Evolutionary conservation across 2,329 filamentous ascomycete genomes (phyloP).

Genomic region (Fusarium poae): DNA sequence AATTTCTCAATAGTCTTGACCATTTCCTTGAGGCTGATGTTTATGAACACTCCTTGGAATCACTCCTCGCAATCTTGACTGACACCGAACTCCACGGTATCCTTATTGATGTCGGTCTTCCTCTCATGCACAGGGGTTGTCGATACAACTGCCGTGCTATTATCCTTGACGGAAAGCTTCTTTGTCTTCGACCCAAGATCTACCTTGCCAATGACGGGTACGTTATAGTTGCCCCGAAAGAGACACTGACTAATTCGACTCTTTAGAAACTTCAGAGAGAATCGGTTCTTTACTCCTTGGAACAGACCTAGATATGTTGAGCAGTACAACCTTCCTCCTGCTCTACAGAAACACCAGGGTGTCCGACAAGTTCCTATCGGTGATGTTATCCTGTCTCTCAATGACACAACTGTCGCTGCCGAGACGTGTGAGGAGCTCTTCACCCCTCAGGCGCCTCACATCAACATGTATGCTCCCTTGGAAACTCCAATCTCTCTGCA

Average conservation of each 20-base stretch:
- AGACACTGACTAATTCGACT: not conserved
- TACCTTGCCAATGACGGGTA: conserved; percentile 76
- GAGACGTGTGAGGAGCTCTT: conserved; percentile 58
- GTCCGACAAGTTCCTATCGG: conserved; percentile 57
- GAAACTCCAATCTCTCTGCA: rapidly evolving
- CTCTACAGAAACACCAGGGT: conserved; percentile 65
- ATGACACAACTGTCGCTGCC: conserved; percentile 56
- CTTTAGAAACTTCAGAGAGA: conserved; percentile 54
- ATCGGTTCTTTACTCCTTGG: conserved; percentile 59
- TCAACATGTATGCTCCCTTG: conserved; percentile 19
- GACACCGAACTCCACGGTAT: conserved; percentile 55
- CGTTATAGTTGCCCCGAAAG: not conserved
- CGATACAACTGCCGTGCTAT: conserved; percentile 57
- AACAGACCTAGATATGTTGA: conserved; percentile 53
- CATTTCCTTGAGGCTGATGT: conserved; percentile 68
- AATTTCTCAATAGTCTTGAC: conserved; percentile 63
- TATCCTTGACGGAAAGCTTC: conserved; percentile 70
- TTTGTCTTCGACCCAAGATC: conserved; percentile 79
- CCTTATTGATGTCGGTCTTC: conserved; percentile 53
- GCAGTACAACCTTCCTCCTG: conserved; percentile 61
- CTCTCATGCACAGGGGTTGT: conserved; percentile 58
- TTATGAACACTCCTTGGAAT: conserved; percentile 52
- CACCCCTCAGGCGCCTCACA: conserved; percentile 40
- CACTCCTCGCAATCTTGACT: conserved; percentile 51
- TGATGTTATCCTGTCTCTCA: conserved; percentile 56